phyloP scores from a whole-genome alignment of 805 yeast genomes.

The Wickerhamomyces canadensis region DNA sequence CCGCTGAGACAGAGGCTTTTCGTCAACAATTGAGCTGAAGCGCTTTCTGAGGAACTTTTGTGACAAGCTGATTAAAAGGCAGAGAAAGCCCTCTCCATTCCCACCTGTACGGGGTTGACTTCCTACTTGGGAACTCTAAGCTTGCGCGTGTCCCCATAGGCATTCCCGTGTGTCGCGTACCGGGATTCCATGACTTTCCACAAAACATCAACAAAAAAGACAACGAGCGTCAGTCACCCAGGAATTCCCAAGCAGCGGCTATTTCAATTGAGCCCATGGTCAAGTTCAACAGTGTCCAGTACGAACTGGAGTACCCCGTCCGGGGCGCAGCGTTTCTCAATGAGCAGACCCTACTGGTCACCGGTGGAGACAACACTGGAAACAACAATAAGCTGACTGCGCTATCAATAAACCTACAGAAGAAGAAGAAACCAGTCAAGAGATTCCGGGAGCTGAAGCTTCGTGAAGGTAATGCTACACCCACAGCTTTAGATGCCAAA shows the following conservation, averaged over 20 bases:
- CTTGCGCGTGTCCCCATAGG: no score
- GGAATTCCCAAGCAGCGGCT: no score
- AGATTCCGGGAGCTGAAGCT: slow-evolving; percentile 63
- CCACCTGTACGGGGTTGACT: no score
- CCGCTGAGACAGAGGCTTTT: no score
- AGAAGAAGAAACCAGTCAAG: slow-evolving; percentile 45
- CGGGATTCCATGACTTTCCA: no score
- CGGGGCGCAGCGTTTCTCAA: slow-evolving; percentile 73
- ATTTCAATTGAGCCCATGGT: slow-evolving; percentile 13
- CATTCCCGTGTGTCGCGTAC: no score
- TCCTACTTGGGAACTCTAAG: not conserved
- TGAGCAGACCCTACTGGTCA: slow-evolving; percentile 57
- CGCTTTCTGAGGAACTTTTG: no score
- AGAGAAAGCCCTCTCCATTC: no score
- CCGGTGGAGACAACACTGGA: slow-evolving; percentile 85
- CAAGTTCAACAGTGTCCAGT: slow-evolving; percentile 13
- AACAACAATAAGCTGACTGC: slow-evolving; percentile 66
- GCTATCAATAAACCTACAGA: slow-evolving; percentile 51
- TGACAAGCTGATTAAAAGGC: no score
- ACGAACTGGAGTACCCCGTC: slow-evolving; percentile 63
- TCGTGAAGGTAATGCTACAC: slow-evolving; percentile 72
- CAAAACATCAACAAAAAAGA: no score
- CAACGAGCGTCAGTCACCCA: no score
- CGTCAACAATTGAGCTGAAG: no score
- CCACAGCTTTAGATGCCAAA: slow-evolving; percentile 68